Evolutionary conservation across 305 asterid genomes (phyloP).

Genomic region (Solanum hybrid): DNA sequence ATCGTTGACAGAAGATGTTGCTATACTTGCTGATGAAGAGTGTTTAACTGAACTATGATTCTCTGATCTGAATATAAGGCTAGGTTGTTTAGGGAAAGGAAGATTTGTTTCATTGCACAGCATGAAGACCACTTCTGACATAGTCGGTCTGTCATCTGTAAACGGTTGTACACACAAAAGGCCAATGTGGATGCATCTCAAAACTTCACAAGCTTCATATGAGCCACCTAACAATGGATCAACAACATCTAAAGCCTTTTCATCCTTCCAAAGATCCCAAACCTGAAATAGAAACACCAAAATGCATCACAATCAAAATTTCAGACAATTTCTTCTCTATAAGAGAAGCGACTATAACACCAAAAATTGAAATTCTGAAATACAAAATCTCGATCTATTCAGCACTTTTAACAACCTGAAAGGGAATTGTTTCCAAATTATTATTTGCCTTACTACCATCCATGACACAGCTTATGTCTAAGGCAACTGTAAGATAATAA

Average conservation of each 20-base stretch:
- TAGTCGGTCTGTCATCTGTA: constrained; percentile 22
- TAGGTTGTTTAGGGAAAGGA: constrained; percentile 14
- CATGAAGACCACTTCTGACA: constrained; percentile 21
- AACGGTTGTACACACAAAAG: constrained; percentile 28
- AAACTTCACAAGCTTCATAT: constrained; percentile 7
- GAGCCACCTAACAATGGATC: constrained; percentile 17
- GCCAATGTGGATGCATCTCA: constrained; percentile 26
- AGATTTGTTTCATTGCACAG: constrained; percentile 18
- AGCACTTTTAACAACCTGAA: not conserved
- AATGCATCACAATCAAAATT: not conserved
- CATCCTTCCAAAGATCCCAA: constrained; percentile 32
- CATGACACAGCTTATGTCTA: not conserved
- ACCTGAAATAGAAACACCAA: constrained; percentile 9
- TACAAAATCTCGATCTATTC: not conserved
- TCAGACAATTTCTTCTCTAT: not conserved
- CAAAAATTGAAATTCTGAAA: not conserved
- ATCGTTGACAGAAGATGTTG: constrained; percentile 4
- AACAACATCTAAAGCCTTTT: constrained; percentile 8
- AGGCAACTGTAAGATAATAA: not conserved
- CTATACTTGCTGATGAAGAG: constrained; percentile 9
- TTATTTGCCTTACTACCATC: not conserved
- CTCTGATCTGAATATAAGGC: constrained; percentile 2
- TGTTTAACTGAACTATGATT: not conserved
- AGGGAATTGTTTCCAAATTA: not conserved
- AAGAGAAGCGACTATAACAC: not conserved